Evolutionary conservation across 208 protist species (phyloP), one percentile per base, ranked within the genome.

Genomic region (Tritrichomonas musculus): DNA sequence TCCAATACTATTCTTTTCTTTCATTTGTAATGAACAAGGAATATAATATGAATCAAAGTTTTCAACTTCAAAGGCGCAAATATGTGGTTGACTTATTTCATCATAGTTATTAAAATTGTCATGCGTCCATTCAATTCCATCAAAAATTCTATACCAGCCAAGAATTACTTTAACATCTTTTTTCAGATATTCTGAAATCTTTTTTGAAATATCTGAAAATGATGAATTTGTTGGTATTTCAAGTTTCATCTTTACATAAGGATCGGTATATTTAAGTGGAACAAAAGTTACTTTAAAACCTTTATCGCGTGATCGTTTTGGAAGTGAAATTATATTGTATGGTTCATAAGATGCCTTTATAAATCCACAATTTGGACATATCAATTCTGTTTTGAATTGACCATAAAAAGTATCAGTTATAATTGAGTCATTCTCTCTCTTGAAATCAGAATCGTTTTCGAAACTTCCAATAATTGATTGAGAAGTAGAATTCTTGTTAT

Each of bases 381-480:
- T 33, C 2, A 64, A 44, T 20, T 39, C 5, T 11, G 88, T 73
- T 39, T 55, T 22, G 0, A 73, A 44, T 41, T 72, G 88, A 11
- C 33, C 88, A 44, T 92, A 69, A 36, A 92, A 92, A 11, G 30
- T 72, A 44, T 92, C 88, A 50, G 44, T 27, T 73, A 92, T 92
- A 11, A 72, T 72, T 3, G 55, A 72, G 53, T 92, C 55, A 66
- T 72, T 92, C 30, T 55, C 41, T 41, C n/a, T 73, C 55, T 49
- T 72, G 27, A 49, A 41, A 13, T n/a, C n/a, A n/a, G 73, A 69
- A 69, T 94, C 77, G 14, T 73, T 49, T n/a, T n/a, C n/a, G n/a
- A n/a, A n/a, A n/a, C n/a, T n/a, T n/a, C n/a, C n/a, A 2, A 95
- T 80, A 49, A 93, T 93, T 33, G 95, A 94, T 93, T 96, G 95